Evolutionary conservation across 208 protist species (phyloP), one percentile per base, ranked within the genome.

Genomic region (Leptomonas seymouri): DNA sequence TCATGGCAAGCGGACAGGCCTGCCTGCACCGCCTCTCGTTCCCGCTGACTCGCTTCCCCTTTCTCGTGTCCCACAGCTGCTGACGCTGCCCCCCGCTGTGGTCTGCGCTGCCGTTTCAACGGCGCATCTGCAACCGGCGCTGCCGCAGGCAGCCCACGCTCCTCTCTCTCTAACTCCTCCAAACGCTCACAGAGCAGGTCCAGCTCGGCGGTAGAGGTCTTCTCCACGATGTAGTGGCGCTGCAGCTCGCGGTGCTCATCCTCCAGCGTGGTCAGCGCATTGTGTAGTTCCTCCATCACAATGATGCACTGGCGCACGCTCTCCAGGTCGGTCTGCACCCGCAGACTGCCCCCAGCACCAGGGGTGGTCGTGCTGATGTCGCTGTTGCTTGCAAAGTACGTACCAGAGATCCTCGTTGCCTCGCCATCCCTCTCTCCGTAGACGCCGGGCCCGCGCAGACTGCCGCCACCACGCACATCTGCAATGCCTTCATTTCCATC

Each of bases 181-280:
- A 74, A 60, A 3, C 27, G 51, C 16, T 25, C 58, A 18, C 30
- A 42, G 15, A 67, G 12, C 36, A 39, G 41, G n/a, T 71, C 57
- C 45, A 81, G 39, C 25, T 64, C 44, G 3, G 28, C 51, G 21
- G 63, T 30, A 16, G 48, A 31, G 12, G 60, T 48, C 46, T 53
- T 49, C 64, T 81, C 75, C 23, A 76, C 62, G n/a, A 76, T 58
- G 62, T 76, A 76, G 27, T 42, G 71, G 14, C 61, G 53, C 61
- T 76, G 71, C 34, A 76, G 55, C 12, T 25, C 55, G 18, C 62
- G 51, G 44, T 76, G 62, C 8, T 70, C 60, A 42, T 65, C 71
- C 55, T 76, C 71, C 45, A 68, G 31, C 30, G 16, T 16, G 6
- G 60, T 7, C 3, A 76, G 46, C 5, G 65, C 41, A 42, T 20